Percentiles rank a stretch among this genome's conserved stretches.
Evolutionary conservation across 164 flowering plant genomes (phyloP).

Genomic region (Amborella trichopoda): DNA sequence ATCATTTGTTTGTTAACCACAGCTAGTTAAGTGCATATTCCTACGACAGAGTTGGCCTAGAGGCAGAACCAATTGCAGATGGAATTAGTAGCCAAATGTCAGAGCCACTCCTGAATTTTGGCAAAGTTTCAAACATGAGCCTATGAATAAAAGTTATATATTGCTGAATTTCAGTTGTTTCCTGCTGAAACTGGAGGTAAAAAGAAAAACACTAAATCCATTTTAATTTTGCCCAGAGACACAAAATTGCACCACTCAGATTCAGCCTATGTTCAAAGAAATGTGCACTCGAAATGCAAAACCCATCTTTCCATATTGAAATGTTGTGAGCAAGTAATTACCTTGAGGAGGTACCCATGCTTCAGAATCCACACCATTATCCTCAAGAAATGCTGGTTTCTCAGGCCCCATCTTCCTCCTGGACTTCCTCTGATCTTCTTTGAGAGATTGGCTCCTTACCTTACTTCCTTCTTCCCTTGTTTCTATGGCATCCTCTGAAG

Average conservation of each 20-base stretch:
- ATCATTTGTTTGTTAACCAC: too few relatives aligned
- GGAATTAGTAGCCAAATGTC: too few relatives aligned
- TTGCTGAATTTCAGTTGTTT: background rate
- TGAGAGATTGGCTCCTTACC: constrained; percentile 5
- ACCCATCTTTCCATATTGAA: too few relatives aligned
- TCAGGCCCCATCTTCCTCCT: constrained; percentile 81
- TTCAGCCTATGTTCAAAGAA: too few relatives aligned
- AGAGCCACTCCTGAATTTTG: background rate
- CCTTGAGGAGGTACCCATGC: constrained; percentile 97
- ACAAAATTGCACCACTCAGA: too few relatives aligned
- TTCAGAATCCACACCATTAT: constrained; percentile 31
- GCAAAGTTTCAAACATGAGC: background rate
- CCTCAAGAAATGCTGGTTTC: constrained; percentile 62
- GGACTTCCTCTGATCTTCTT: constrained; percentile 29
- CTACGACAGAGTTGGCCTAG: too few relatives aligned
- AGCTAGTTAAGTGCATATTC: too few relatives aligned
- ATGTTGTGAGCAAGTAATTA: too few relatives aligned
- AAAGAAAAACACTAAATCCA: too few relatives aligned
- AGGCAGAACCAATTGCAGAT: too few relatives aligned
- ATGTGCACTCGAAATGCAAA: too few relatives aligned
- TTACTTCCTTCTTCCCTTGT: constrained; percentile 7
- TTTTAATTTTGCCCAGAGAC: too few relatives aligned
- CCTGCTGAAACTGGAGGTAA: background rate
- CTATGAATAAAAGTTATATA: background rate
- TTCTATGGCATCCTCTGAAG: constrained; percentile 27